Percentiles rank a stretch among this genome's conserved stretches.
Conservation (phyloP, 257 asterid species). For the Plantago ovata region DNA sequence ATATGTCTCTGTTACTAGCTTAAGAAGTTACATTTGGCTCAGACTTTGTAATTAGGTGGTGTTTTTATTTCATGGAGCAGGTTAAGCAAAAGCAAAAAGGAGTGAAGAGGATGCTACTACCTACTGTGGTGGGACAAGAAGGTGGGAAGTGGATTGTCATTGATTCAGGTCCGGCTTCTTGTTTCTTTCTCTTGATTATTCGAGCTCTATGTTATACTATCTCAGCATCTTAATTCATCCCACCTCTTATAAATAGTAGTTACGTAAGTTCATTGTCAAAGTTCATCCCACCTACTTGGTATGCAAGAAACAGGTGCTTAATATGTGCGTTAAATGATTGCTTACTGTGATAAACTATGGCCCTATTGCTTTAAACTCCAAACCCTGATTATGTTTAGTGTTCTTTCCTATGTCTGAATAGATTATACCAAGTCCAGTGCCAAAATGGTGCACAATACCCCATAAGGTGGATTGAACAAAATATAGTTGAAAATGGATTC, state of each 20-base stretch:
- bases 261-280: not conserved
- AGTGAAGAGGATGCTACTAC: constrained; percentile 74
- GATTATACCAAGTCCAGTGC: too few species aligned
- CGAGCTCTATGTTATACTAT: constrained; percentile 7
- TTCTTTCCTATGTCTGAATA: too few species aligned
- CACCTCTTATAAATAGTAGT: not conserved
- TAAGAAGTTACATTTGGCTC: not conserved
- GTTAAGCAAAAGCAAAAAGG: constrained; percentile 96
- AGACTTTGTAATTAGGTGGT: not conserved
- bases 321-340: not conserved
- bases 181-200: not conserved
- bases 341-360: not conserved
- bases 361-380: not conserved
- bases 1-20: not conserved
- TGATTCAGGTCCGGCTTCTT: constrained; percentile 59
- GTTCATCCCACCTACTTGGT: constrained; percentile 7
- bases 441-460: too few species aligned
- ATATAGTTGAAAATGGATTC: too few species aligned
- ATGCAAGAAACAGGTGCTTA: constrained; percentile 1
- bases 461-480: too few species aligned
- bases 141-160: constrained; percentile 94
- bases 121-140: constrained; percentile 88
- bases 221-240: constrained; percentile 5
- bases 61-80: constrained; percentile 39
- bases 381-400: too few species aligned